Evolutionary conservation across 805 yeast genomes (phyloP).

Genomic region (Alloascoidea hylecoeti): DNA sequence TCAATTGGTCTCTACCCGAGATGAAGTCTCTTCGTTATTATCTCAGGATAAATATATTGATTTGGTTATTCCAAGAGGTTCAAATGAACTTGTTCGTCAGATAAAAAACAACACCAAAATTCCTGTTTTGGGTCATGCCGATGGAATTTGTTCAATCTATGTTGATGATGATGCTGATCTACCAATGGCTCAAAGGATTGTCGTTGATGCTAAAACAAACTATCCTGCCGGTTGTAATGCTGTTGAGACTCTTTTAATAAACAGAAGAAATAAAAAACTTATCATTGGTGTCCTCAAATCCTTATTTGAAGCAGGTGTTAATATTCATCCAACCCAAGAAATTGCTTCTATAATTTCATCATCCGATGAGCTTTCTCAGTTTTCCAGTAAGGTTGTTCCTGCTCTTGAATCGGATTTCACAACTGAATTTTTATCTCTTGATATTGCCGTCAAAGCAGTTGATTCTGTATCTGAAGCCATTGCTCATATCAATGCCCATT

Average conservation of each 20-base stretch:
- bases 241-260: conserved; percentile 70
- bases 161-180: conserved; percentile 69
- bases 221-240: conserved; percentile 99
- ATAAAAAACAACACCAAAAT: conserved; percentile 84
- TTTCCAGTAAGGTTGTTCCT: conserved; percentile 15
- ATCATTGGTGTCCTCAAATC: conserved; percentile 16
- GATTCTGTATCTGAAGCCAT: conserved; percentile 59
- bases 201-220: conserved; percentile 83
- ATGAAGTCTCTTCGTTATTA: conserved; percentile 76
- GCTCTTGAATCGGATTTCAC: conserved; percentile 61
- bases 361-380: conserved; percentile 2
- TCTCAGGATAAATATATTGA: conserved; percentile 84
- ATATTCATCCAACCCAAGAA: conserved; percentile 42
- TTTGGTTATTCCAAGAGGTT: conserved; percentile 96
- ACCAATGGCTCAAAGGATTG: conserved; percentile 59
- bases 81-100: conserved; percentile 76
- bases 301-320: conserved; percentile 53
- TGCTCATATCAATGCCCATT: conserved; percentile 73
- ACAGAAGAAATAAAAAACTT: conserved; percentile 24
- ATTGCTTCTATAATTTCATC: conserved; percentile 9
- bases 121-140: conserved; percentile 97
- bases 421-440: conserved; percentile 73
- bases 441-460: conserved; percentile 61
- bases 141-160: conserved; percentile 88
- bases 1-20: conserved; percentile 79